A percentile compares a stretch with the other conserved stretches of the same genome.
Evolutionary conservation across 768 basidiomycete genomes (phyloP).

Genomic region (Lactarius evosmus): DNA sequence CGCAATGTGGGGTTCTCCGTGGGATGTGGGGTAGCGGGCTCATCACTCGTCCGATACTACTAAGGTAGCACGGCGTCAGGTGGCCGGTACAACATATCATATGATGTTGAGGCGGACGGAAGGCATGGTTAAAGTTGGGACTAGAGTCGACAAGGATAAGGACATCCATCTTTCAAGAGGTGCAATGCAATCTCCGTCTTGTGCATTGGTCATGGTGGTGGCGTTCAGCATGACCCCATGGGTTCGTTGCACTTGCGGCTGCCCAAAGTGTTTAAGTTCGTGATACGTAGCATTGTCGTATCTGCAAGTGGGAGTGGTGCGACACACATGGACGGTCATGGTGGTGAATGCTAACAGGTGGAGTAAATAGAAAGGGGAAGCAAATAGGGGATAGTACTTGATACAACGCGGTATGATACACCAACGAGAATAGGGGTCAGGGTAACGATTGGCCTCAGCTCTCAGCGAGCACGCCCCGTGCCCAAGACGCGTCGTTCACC

Average conservation of each 20-base stretch:
- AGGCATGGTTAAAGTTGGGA: neutral
- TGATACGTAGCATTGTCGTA: neutral
- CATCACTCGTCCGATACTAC: neutral
- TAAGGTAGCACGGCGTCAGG: neutral
- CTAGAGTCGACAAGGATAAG: neutral
- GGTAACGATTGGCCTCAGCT: neutral
- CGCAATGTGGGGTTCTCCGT: neutral
- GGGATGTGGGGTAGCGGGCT: neutral
- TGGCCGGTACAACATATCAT: neutral
- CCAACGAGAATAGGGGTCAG: neutral
- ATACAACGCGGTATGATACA: constrained; percentile 22
- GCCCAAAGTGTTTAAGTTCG: neutral
- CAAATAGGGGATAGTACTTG: neutral
- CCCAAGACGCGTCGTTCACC: constrained; percentile 60
- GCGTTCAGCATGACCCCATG: neutral
- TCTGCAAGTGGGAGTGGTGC: neutral
- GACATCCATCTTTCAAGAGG: neutral
- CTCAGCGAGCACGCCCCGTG: constrained; percentile 48
- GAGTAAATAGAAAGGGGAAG: neutral
- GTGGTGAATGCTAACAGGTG: neutral
- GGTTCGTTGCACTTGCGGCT: neutral
- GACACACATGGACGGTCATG: neutral
- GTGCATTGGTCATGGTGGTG: neutral
- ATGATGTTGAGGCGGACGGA: neutral
- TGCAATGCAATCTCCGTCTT: neutral